Evolutionary conservation across 139 green algal species (phyloP).

Genomic region (Volvox africanus): DNA sequence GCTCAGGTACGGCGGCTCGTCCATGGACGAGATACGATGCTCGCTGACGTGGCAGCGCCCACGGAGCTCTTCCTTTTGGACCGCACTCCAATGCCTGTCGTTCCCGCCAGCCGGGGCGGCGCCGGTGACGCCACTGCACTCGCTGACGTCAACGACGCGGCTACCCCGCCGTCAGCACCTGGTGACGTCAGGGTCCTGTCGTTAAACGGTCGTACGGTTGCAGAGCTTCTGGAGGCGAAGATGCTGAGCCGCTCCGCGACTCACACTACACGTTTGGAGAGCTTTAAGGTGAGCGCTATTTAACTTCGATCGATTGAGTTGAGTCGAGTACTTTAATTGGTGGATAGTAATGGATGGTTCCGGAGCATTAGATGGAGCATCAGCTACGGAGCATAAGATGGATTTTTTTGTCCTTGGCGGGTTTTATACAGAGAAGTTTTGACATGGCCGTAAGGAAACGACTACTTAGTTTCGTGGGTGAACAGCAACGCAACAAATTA

Average conservation of each 20-base stretch:
- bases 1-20: conserved; percentile 83
- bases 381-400: too few species aligned
- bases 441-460: too few species aligned
- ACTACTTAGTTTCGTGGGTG: too few species aligned
- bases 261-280: conserved; percentile 44
- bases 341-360: too few species aligned
- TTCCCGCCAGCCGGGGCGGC: neutral
- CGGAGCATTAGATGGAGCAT: too few species aligned
- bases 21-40: conserved; percentile 85
- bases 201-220: conserved; percentile 32
- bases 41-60: conserved; percentile 87
- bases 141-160: too few species aligned
- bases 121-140: neutral
- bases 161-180: too few species aligned
- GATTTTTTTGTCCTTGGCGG: too few species aligned
- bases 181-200: neutral
- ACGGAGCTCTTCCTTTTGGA: conserved; percentile 89
- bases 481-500: too few species aligned
- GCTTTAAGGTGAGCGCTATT: conserved; percentile 67
- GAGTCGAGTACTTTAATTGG: too few species aligned
- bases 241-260: conserved; percentile 59
- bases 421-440: too few species aligned
- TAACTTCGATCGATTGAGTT: too few species aligned
- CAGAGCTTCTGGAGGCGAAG: conserved; percentile 44
- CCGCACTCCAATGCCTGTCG: neutral